These are phyloP conservation scores for Lithospermum erythrorhizon DNA, from an alignment of 257 asterid genomes.

Conservation along the genomic window DNA sequence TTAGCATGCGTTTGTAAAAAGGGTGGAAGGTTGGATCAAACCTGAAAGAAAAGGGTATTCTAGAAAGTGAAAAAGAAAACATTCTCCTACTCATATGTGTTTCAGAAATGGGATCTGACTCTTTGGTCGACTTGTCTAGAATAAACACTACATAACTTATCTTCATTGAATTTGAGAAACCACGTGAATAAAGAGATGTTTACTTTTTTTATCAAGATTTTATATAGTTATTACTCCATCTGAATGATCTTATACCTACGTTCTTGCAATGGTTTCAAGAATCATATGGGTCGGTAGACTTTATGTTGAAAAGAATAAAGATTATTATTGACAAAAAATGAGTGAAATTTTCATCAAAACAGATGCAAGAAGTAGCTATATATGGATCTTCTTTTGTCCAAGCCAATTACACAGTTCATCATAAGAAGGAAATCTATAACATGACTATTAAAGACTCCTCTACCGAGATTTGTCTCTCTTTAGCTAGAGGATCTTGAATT, in stretches of 20 bases:
- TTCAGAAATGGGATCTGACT: conserved; percentile 24
- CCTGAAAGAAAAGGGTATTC: conserved; percentile 19
- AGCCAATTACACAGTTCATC: background rate
- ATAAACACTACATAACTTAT: conserved; percentile 20
- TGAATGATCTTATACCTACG: background rate
- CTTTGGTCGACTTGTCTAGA: conserved; percentile 44
- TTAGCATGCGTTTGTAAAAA: conserved; percentile 2
- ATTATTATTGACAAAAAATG: too few species aligned
- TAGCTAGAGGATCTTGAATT: background rate
- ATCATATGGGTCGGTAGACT: background rate
- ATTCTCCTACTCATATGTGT: conserved; percentile 1
- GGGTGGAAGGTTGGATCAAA: conserved; percentile 2
- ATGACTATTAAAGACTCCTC: background rate
- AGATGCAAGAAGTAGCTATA: background rate
- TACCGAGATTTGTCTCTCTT: background rate
- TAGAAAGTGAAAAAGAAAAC: conserved; percentile 7
- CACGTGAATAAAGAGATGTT: background rate
- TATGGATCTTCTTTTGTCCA: too few species aligned
- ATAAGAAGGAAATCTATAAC: background rate
- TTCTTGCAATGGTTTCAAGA: background rate
- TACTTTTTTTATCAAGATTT: background rate
- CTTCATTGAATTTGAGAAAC: conserved; percentile 3
- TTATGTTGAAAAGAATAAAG: conserved; percentile 1
- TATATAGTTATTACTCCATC: conserved; percentile 2
- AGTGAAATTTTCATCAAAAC: too few species aligned